A percentile compares a stretch with the other conserved stretches of the same genome.
These are phyloP conservation scores for Flagelloscypha sp. DNA, from an alignment of 768 basidiomycete genomes.

Conservation along the genomic window DNA sequence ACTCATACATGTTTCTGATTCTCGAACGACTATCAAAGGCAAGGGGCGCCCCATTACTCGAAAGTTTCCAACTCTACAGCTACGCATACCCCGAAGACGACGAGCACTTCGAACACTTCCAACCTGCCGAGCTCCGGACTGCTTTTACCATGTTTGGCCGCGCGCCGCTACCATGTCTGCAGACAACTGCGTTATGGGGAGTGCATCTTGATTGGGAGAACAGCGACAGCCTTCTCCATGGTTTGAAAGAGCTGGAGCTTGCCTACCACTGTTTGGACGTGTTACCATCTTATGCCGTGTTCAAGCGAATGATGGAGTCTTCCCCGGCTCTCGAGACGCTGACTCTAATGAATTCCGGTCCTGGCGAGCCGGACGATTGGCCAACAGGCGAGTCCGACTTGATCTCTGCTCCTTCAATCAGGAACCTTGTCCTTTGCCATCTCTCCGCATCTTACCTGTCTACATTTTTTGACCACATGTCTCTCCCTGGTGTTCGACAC, in stretches of 20 bases:
- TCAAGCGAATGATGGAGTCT: slow-evolving; percentile 39
- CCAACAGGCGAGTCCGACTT: slow-evolving; percentile 8
- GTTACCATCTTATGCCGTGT: slow-evolving; percentile 49
- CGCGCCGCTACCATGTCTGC: slow-evolving; percentile 43
- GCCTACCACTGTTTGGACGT: slow-evolving; percentile 57
- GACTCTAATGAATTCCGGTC: slow-evolving; percentile 50
- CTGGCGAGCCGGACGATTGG: slow-evolving; percentile 35
- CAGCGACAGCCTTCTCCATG: slow-evolving; percentile 32
- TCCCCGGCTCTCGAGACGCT: slow-evolving; percentile 50
- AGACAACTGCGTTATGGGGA: slow-evolving; percentile 49
- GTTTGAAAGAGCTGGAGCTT: slow-evolving; percentile 46
- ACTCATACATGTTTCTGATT: slow-evolving; percentile 37
- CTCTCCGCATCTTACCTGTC: slow-evolving; percentile 20
- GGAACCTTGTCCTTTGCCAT: slow-evolving; percentile 24
- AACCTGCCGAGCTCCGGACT: slow-evolving; percentile 29
- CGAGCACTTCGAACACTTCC: slow-evolving; percentile 31
- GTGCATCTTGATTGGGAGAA: slow-evolving; percentile 63
- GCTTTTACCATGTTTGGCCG: slow-evolving; percentile 45
- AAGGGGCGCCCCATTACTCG: slow-evolving; percentile 44
- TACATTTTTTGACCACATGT: slow-evolving; percentile 20
- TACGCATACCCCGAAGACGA: too few relatives aligned
- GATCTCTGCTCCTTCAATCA: slow-evolving; percentile 16
- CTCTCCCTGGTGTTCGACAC: slow-evolving; percentile 14
- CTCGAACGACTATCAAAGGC: slow-evolving; percentile 35
- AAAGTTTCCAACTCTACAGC: slow-evolving; percentile 46